Evolutionary conservation across 805 yeast genomes (phyloP).

Genomic region (Monosporozyma aerobia): DNA sequence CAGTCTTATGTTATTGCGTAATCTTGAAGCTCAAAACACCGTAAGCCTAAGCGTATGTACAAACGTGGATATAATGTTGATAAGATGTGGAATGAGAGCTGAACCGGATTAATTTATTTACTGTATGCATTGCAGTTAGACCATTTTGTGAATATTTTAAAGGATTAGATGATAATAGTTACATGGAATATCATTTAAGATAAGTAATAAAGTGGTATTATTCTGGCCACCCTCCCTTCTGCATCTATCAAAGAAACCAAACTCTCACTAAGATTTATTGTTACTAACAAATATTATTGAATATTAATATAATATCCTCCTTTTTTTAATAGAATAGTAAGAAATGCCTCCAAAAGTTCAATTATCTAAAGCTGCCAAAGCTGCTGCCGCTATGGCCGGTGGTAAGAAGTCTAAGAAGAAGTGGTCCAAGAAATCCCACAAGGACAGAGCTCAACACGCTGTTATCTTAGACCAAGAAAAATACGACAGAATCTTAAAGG

Average conservation of each 20-base stretch:
- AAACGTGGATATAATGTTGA: background rate
- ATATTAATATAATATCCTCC: background rate
- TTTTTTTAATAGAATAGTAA: constrained; percentile 7
- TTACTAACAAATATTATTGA: background rate
- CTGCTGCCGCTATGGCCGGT: constrained; percentile 99
- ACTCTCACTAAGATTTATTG: background rate
- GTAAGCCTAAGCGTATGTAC: constrained; percentile 14
- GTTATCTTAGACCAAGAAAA: constrained; percentile 96
- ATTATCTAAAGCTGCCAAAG: constrained; percentile 99
- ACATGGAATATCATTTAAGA: no score
- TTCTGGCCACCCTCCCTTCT: background rate
- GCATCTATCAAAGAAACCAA: background rate
- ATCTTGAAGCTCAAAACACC: constrained; percentile 1
- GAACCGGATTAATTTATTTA: background rate
- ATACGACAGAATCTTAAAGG: constrained; percentile 98
- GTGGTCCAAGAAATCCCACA: constrained; percentile 99
- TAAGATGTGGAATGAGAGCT: background rate
- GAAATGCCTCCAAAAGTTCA: constrained; percentile 98
- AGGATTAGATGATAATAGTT: no score
- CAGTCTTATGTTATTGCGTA: background rate
- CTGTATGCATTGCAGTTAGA: no score
- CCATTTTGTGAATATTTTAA: no score
- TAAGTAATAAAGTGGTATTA: no score
- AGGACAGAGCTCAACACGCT: constrained; percentile 99
- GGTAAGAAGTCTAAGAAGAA: constrained; percentile 99